These are phyloP conservation scores for Barbarea vulgaris DNA, from an alignment of 345 rosid species.

Conservation along the genomic window DNA sequence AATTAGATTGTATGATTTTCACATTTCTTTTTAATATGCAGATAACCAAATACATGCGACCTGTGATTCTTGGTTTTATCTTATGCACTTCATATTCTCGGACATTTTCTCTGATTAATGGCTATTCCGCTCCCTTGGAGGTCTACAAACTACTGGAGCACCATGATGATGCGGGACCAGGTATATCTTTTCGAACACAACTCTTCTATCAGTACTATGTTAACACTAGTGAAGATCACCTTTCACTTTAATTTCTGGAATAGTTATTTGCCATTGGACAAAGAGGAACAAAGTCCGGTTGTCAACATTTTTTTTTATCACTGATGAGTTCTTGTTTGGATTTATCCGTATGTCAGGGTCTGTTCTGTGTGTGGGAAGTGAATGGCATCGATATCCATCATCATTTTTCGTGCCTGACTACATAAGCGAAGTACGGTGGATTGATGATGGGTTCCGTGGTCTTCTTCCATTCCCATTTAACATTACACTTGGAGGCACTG, in stretches of 20 bases:
- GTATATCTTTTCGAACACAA: slow-evolving; percentile 41
- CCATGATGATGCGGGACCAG: slow-evolving; percentile 76
- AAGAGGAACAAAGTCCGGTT: not conserved
- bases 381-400: slow-evolving; percentile 97
- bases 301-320: not conserved
- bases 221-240: slow-evolving; percentile 7
- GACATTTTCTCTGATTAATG: slow-evolving; percentile 83
- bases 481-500: slow-evolving; percentile 82
- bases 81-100: slow-evolving; percentile 87
- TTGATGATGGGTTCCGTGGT: slow-evolving; percentile 93
- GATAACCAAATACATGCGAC: slow-evolving; percentile 75
- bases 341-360: slow-evolving; percentile 55
- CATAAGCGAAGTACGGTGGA: slow-evolving; percentile 78
- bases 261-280: not conserved
- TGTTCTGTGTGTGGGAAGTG: slow-evolving; percentile 93
- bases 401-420: slow-evolving; percentile 84
- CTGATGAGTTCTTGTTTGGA: slow-evolving; percentile 12
- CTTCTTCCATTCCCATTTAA: slow-evolving; percentile 94
- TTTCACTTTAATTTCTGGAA: not conserved
- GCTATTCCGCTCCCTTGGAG: slow-evolving; percentile 83
- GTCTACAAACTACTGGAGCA: slow-evolving; percentile 88
- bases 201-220: not conserved
- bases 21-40: slow-evolving; percentile 43
- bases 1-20: slow-evolving; percentile 2
- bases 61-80: slow-evolving; percentile 71